Evolutionary conservation across 352 stramenopile genomes (phyloP).

Genomic region (Elongisporangium anandrum): DNA sequence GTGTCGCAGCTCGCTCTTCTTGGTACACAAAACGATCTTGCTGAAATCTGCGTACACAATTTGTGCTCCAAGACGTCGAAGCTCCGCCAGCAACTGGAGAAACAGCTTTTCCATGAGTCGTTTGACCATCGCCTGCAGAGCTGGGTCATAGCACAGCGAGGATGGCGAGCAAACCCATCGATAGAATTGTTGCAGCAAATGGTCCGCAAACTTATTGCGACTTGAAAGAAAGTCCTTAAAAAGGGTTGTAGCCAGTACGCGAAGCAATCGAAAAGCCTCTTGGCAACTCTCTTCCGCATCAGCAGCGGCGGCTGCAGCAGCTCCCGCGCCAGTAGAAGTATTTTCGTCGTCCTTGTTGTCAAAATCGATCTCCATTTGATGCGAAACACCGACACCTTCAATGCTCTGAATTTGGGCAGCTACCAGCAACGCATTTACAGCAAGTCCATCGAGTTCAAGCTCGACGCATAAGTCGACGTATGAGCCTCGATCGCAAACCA

Average conservation of each 20-base stretch:
- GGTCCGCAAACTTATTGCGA: slow-evolving; percentile 92
- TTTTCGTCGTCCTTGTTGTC: slow-evolving; percentile 23
- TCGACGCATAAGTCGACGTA: slow-evolving; percentile 85
- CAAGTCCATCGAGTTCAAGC: slow-evolving; percentile 65
- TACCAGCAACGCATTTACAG: slow-evolving; percentile 74
- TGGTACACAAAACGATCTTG: slow-evolving; percentile 66
- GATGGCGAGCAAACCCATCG: slow-evolving; percentile 91
- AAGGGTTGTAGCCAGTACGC: slow-evolving; percentile 90
- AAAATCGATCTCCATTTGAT: slow-evolving; percentile 71
- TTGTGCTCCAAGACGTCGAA: slow-evolving; percentile 91
- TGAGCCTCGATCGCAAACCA: slow-evolving; percentile 89
- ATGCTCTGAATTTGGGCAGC: slow-evolving; percentile 69
- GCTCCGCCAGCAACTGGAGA: slow-evolving; percentile 90
- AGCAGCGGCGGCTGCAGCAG: slow-evolving; percentile 14
- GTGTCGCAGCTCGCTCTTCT: slow-evolving; percentile 70
- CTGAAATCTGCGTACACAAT: slow-evolving; percentile 91
- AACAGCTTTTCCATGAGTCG: slow-evolving; percentile 95
- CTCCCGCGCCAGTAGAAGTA: slow-evolving; percentile 2
- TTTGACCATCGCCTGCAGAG: slow-evolving; percentile 92
- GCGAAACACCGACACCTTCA: slow-evolving; percentile 47
- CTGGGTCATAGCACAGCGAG: slow-evolving; percentile 93
- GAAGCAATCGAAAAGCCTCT: slow-evolving; percentile 90
- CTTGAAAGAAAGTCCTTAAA: slow-evolving; percentile 91
- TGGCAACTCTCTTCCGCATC: slow-evolving; percentile 90
- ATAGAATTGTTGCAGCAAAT: slow-evolving; percentile 96